These are phyloP conservation scores for Phytophthora colocasiae DNA, from an alignment of 352 stramenopile genomes.

Conservation along the genomic window DNA sequence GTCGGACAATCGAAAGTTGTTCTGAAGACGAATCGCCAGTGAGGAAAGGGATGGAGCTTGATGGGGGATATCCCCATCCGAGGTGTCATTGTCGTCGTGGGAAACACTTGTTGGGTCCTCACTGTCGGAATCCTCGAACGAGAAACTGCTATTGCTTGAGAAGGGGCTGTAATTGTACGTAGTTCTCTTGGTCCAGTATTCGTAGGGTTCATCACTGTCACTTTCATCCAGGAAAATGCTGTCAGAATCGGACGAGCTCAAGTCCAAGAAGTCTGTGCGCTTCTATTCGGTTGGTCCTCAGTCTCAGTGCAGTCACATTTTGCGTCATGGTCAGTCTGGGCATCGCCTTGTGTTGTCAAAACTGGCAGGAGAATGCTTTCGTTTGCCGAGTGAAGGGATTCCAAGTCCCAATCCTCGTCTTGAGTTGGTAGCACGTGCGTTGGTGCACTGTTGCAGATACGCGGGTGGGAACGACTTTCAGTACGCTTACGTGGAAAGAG, in stretches of 20 bases:
- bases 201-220: constrained; percentile 11
- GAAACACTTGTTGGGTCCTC: constrained; percentile 1
- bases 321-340: not conserved
- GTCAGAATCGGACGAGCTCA: constrained; percentile 2
- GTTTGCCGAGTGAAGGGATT: not conserved
- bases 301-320: not conserved
- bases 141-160: constrained; percentile 23
- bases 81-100: not conserved
- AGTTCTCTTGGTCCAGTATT: constrained; percentile 16
- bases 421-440: constrained; percentile 7
- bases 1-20: constrained; percentile 5
- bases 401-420: constrained; percentile 14
- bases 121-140: constrained; percentile 13
- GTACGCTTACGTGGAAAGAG: not conserved
- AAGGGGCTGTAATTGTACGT: constrained; percentile 21
- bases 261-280: constrained; percentile 19
- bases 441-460: constrained; percentile 14
- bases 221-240: not conserved
- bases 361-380: not conserved
- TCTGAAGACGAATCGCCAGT: not conserved
- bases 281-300: not conserved
- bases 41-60: not conserved
- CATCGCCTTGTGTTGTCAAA: not conserved
- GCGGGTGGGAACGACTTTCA: not conserved
- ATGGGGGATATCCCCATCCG: not conserved